Conservation (phyloP, 2,329 filamentous ascomycete genomes). For the Pyrenophora seminiperda region DNA sequence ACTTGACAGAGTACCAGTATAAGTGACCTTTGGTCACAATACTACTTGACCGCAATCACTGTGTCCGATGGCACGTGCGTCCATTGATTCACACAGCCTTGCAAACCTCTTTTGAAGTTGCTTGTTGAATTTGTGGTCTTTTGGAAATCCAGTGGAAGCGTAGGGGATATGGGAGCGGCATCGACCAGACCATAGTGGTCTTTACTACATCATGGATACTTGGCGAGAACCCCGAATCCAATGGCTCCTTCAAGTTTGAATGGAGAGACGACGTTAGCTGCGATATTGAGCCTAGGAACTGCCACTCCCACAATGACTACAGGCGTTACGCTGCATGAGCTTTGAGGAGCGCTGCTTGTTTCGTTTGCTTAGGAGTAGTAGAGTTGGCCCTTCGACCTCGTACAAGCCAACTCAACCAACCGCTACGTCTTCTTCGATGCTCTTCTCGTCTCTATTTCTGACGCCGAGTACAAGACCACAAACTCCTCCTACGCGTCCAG, state of each 20-base stretch:
- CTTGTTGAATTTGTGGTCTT: too few relatives aligned
- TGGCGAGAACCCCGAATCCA: constrained; percentile 27
- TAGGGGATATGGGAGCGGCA: too few relatives aligned
- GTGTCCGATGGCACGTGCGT: too few relatives aligned
- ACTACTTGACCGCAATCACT: too few relatives aligned
- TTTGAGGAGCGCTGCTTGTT: too few relatives aligned
- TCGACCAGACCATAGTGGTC: constrained; percentile 21
- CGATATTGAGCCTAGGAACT: constrained; percentile 48
- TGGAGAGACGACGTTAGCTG: constrained; percentile 44
- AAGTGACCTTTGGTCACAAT: too few relatives aligned
- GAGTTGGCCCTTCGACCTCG: constrained; percentile 61
- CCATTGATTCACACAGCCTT: too few relatives aligned
- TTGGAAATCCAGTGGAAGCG: too few relatives aligned
- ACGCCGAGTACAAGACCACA: constrained; percentile 26
- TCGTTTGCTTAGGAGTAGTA: too few relatives aligned
- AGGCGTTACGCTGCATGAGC: constrained; percentile 56
- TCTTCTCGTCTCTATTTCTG: constrained; percentile 55
- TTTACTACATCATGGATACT: constrained; percentile 21
- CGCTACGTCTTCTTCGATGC: constrained; percentile 71
- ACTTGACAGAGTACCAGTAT: too few relatives aligned
- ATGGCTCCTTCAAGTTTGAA: constrained; percentile 15
- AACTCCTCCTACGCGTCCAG: constrained; percentile 40
- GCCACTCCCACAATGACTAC: constrained; percentile 75
- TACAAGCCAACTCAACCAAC: constrained; percentile 60
- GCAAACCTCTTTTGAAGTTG: too few relatives aligned